Evolutionary conservation across 768 basidiomycete species (phyloP).

Genomic region (Termitomyces sp.): DNA sequence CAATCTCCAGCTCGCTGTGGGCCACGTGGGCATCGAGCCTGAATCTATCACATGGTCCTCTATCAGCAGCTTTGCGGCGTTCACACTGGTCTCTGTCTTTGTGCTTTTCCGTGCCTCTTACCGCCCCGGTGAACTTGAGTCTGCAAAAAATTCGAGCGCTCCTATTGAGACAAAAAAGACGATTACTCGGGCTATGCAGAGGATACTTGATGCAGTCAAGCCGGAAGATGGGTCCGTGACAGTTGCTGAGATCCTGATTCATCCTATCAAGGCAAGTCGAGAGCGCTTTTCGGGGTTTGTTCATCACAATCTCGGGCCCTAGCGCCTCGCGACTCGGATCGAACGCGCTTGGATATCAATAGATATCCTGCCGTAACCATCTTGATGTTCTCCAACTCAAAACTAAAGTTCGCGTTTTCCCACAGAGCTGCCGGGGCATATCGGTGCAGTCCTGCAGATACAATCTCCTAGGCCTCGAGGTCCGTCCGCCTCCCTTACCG

Average conservation of each 20-base stretch:
- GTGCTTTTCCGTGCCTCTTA: conserved; percentile 7
- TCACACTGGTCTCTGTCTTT: conserved; percentile 3
- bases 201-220: conserved; percentile 4
- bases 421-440: conserved; percentile 66
- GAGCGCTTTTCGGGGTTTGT: background rate
- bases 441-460: conserved; percentile 52
- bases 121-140: background rate
- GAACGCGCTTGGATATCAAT: background rate
- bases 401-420: background rate
- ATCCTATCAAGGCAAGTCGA: conserved; percentile 57
- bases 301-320: background rate
- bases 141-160: background rate
- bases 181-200: background rate
- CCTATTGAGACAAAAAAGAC: background rate
- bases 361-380: background rate
- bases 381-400: background rate
- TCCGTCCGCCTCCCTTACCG: no score
- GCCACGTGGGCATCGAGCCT: background rate
- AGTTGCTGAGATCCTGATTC: conserved; percentile 54
- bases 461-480: conserved; percentile 62
- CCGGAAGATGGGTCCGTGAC: conserved; percentile 25
- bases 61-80: background rate
- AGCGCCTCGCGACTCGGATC: background rate
- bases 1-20: conserved; percentile 5
- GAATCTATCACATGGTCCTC: conserved; percentile 9